Conservation (phyloP, 2,329 filamentous ascomycete genomes). For the Blumeria hordei region DNA sequence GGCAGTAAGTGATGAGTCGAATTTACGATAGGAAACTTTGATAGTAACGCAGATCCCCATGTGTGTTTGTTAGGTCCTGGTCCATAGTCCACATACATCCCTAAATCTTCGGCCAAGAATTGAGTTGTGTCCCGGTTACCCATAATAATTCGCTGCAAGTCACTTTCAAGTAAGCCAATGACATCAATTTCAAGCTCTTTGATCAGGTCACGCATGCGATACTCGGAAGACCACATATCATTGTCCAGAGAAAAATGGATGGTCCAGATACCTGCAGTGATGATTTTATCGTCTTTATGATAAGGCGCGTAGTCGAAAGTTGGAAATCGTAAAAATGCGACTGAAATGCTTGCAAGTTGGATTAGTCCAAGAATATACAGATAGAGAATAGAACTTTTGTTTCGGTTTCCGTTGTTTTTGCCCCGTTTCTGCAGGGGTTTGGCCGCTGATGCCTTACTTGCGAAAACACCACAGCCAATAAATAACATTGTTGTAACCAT, state of each 20-base stretch:
- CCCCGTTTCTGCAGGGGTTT: constrained; percentile 14
- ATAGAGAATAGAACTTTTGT: constrained; percentile 34
- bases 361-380: constrained; percentile 48
- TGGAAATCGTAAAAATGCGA: constrained; percentile 79
- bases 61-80: constrained; percentile 98
- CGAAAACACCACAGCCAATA: constrained; percentile 68
- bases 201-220: constrained; percentile 75
- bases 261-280: constrained; percentile 95
- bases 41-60: constrained; percentile 79
- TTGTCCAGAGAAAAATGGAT: constrained; percentile 97
- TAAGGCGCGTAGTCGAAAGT: constrained; percentile 79
- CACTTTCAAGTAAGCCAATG: constrained; percentile 77
- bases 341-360: constrained; percentile 55
- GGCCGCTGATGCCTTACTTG: constrained; percentile 25
- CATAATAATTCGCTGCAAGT: constrained; percentile 97
- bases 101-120: constrained; percentile 81
- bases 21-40: constrained; percentile 93
- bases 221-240: constrained; percentile 94
- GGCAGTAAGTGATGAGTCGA: constrained; percentile 89
- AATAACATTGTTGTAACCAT: constrained; percentile 69
- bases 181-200: constrained; percentile 94
- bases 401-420: constrained; percentile 20
- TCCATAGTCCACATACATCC: constrained; percentile 97
- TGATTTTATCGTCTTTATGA: constrained; percentile 62
- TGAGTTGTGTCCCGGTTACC: constrained; percentile 93